Evolutionary conservation across 2,329 filamentous ascomycete species (phyloP), one percentile per base, ranked within the genome.

Genomic region (Scedosporium aurantiacum): DNA sequence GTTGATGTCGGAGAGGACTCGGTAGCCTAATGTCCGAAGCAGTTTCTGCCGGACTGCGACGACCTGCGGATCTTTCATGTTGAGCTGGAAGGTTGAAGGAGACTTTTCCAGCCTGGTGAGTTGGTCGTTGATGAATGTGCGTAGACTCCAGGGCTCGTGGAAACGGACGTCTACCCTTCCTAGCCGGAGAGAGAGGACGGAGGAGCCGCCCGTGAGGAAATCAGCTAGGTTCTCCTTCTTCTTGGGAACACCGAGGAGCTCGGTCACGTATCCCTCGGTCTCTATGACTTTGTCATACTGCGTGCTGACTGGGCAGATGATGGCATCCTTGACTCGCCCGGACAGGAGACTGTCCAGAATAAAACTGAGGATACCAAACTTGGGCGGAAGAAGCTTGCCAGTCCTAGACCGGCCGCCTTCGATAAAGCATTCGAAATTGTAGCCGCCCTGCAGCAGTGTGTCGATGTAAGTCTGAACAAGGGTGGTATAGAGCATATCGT

Each of bases 221-320:
- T 95, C 90, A 40, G 86, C 83, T 43, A 99, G 76, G 64, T 96
- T 97, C 70, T 99, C 94, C 71, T 96, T 96, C 69, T 90, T 90
- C 74, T 99, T 99, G 0, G 94, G 94, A 64, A 95, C 87, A 2
- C 94, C 94, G 0, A 99, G 81, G 2, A 99, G 82, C 72, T 99
- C 94, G 40, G 87, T 94, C 54, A 97, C 93, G 69, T 99, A 99
- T 4, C 91, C 94, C 73, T 96, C 91, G 0, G 95, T 96, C 73
- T 99, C 94, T 63, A 99, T 95, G 61, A 99, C 94, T 71, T 97
- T 99, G 78, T 99, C 94, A 70, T 99, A 99, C 71, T 99, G 94
- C 0, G 92, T 97, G 72, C 90, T 95, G 55, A 99, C 94, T 0
- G 94, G 94, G 67, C 93, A 96, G 60, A 99, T 91, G 50, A 97